Evolutionary conservation across 352 stramenopile species (phyloP).

Genomic region (Phytophthora aleatoria): DNA sequence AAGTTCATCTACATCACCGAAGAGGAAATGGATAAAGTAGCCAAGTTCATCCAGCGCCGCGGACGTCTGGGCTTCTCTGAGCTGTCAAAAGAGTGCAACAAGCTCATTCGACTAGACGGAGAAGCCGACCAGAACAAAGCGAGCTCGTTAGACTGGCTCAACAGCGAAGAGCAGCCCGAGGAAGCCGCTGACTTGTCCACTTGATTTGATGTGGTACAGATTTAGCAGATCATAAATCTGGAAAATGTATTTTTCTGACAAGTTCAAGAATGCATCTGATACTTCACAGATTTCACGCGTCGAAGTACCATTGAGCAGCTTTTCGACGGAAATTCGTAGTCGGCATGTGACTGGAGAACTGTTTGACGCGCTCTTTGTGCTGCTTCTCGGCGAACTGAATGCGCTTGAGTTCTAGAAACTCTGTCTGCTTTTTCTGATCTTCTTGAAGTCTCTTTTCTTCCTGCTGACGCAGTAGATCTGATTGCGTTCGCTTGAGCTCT

Average conservation of each 20-base stretch:
- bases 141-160: slow-evolving; percentile 49
- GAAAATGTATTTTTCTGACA: slow-evolving; percentile 33
- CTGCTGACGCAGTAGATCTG: slow-evolving; percentile 63
- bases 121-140: slow-evolving; percentile 39
- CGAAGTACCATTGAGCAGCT: slow-evolving; percentile 85
- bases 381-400: slow-evolving; percentile 80
- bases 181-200: slow-evolving; percentile 24
- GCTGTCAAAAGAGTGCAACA: slow-evolving; percentile 80
- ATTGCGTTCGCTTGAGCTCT: slow-evolving; percentile 74
- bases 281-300: slow-evolving; percentile 43
- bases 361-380: slow-evolving; percentile 67
- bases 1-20: slow-evolving; percentile 87
- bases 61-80: slow-evolving; percentile 67
- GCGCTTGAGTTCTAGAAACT: slow-evolving; percentile 80
- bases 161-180: slow-evolving; percentile 35
- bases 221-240: slow-evolving; percentile 13
- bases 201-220: not conserved
- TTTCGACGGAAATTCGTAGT: slow-evolving; percentile 72
- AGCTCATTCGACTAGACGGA: slow-evolving; percentile 68
- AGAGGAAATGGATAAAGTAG: slow-evolving; percentile 78
- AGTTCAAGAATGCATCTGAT: slow-evolving; percentile 13
- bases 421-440: slow-evolving; percentile 64
- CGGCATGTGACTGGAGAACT: slow-evolving; percentile 55
- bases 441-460: slow-evolving; percentile 53
- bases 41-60: slow-evolving; percentile 69